These are phyloP conservation scores for Coemansia sp. DNA, from an alignment of 192 early-diverging fungal species.

Conservation along the genomic window DNA sequence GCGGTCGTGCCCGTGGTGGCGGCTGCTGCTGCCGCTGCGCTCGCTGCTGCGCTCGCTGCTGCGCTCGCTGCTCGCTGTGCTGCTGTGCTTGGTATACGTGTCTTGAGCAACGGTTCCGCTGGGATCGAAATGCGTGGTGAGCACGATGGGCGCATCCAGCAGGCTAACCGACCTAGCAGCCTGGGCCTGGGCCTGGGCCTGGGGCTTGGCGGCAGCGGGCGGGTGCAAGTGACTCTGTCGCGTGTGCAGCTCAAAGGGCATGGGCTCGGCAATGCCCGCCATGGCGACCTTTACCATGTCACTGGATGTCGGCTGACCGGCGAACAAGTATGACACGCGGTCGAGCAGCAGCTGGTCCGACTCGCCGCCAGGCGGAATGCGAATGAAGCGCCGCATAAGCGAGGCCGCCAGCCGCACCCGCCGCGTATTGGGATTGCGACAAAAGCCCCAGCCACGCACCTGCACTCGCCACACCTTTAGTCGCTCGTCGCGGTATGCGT, in stretches of 20 bases:
- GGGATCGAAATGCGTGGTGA: slow-evolving; percentile 29
- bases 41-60: neutral
- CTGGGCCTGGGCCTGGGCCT: too few species aligned
- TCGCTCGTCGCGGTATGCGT: slow-evolving; percentile 48
- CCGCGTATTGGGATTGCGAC: slow-evolving; percentile 30
- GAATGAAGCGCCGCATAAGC: slow-evolving; percentile 42
- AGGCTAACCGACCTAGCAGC: slow-evolving; percentile 21
- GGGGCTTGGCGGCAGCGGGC: neutral
- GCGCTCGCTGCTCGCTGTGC: neutral
- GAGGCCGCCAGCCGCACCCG: slow-evolving; percentile 34
- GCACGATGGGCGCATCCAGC: slow-evolving; percentile 42
- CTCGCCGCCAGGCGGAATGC: slow-evolving; percentile 26
- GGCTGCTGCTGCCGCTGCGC: neutral
- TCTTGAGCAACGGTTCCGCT: slow-evolving; percentile 2
- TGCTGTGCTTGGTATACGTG: neutral
- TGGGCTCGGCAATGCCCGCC: slow-evolving; percentile 43
- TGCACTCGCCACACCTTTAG: slow-evolving; percentile 51
- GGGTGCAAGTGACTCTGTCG: neutral
- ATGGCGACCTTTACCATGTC: slow-evolving; percentile 42
- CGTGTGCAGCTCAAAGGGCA: slow-evolving; percentile 34
- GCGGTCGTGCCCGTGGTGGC: slow-evolving; percentile 13
- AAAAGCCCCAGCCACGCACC: slow-evolving; percentile 46
- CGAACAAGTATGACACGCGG: slow-evolving; percentile 47
- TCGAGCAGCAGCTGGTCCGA: slow-evolving; percentile 36
- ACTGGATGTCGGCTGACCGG: slow-evolving; percentile 23